A percentile compares a stretch with the other conserved stretches of the same genome.
Conservation (phyloP, 768 basidiomycete genomes). For the Lentinula sp. region DNA sequence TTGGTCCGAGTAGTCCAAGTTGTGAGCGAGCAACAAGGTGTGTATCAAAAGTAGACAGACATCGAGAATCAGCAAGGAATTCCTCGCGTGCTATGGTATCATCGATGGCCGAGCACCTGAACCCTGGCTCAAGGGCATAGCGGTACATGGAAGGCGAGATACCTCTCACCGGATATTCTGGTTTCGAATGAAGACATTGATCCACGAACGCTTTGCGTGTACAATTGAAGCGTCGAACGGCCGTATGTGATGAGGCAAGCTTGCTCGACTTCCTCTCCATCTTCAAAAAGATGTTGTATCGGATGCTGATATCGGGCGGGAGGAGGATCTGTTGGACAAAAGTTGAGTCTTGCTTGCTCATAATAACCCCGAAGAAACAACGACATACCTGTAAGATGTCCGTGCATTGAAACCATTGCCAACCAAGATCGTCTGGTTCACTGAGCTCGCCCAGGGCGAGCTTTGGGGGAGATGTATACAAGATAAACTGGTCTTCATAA, state of each 20-base stretch:
- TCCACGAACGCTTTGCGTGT: not conserved
- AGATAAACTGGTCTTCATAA: conserved; percentile 1
- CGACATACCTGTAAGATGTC: not conserved
- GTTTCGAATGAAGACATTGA: not conserved
- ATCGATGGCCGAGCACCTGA: not conserved
- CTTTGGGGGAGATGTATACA: not conserved
- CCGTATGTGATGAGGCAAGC: not conserved
- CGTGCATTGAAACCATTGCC: conserved; percentile 2
- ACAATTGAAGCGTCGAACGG: not conserved
- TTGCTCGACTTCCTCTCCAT: not conserved
- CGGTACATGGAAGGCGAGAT: not conserved
- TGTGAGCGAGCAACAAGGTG: conserved; percentile 1
- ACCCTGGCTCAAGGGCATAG: conserved; percentile 6
- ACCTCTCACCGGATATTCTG: conserved; percentile 1
- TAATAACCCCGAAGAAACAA: not conserved
- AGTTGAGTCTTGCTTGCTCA: not conserved
- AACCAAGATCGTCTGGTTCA: conserved; percentile 2
- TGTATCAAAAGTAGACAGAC: not conserved
- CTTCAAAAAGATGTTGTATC: not conserved
- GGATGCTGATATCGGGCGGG: not conserved
- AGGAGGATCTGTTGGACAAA: not conserved
- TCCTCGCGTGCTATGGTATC: not conserved
- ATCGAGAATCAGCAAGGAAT: not conserved
- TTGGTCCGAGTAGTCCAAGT: not conserved
- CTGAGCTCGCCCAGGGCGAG: not conserved